These are phyloP conservation scores for Colletotrichum ledebouriae DNA, from an alignment of 2,329 filamentous ascomycete species.

Conservation along the genomic window DNA sequence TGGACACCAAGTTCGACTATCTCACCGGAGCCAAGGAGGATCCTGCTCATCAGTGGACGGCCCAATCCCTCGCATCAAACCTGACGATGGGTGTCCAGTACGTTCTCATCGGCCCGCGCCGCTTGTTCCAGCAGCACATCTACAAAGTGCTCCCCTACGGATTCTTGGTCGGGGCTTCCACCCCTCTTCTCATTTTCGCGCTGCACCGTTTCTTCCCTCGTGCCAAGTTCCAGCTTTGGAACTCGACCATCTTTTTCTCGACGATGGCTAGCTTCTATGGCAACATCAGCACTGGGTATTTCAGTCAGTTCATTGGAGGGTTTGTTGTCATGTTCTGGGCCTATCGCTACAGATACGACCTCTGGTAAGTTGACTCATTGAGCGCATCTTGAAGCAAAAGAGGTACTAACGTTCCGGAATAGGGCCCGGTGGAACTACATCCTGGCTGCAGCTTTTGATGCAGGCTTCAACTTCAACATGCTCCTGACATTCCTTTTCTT, in stretches of 20 bases:
- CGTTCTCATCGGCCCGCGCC: slow-evolving; percentile 62
- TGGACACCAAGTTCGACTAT: slow-evolving; percentile 69
- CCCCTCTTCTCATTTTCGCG: slow-evolving; percentile 61
- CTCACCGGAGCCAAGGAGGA: slow-evolving; percentile 64
- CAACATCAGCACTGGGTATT: slow-evolving; percentile 72
- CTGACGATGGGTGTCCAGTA: slow-evolving; percentile 72
- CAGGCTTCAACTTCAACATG: slow-evolving; percentile 73
- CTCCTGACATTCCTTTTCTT: slow-evolving; percentile 72
- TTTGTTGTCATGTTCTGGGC: slow-evolving; percentile 72
- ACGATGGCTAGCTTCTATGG: slow-evolving; percentile 69
- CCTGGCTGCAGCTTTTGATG: slow-evolving; percentile 71
- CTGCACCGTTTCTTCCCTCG: slow-evolving; percentile 67
- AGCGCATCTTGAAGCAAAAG: neutral
- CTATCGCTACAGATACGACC: slow-evolving; percentile 66
- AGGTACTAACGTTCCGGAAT: neutral
- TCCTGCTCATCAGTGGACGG: slow-evolving; percentile 73
- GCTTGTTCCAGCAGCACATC: slow-evolving; percentile 61
- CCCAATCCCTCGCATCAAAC: slow-evolving; percentile 63
- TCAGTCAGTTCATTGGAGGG: slow-evolving; percentile 69
- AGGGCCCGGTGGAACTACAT: slow-evolving; percentile 70
- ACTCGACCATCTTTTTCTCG: slow-evolving; percentile 73
- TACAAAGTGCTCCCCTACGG: slow-evolving; percentile 65
- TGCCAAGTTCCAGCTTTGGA: slow-evolving; percentile 69
- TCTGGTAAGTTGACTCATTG: slow-evolving; percentile 56
- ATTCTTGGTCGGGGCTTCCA: slow-evolving; percentile 63